Evolutionary conservation across 78 protist species (phyloP).

Genomic region (Cavenderia fasciculata): DNA sequence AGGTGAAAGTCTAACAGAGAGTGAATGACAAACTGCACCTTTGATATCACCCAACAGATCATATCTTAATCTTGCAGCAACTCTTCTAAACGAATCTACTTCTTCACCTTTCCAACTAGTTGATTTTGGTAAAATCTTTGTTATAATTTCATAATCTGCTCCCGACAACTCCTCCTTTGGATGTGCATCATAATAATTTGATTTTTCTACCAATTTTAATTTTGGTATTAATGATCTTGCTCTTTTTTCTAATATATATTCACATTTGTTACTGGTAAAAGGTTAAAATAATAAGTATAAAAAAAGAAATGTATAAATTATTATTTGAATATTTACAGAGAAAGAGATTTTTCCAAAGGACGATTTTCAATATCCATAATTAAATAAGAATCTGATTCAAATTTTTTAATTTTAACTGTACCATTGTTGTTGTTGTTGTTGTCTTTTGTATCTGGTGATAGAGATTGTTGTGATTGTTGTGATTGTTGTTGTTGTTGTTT

Average conservation of each 20-base stretch:
- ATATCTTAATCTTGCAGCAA: slow-evolving; percentile 43
- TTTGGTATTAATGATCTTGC: slow-evolving; percentile 49
- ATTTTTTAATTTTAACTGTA: neutral
- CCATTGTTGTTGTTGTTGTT: neutral
- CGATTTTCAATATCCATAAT: slow-evolving; percentile 26
- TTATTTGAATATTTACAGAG: neutral
- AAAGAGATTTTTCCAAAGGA: slow-evolving; percentile 36
- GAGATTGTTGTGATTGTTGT: too few species aligned
- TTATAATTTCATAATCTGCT: slow-evolving; percentile 4
- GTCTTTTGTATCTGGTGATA: neutral
- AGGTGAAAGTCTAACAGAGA: slow-evolving; percentile 22
- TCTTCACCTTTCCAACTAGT: slow-evolving; percentile 67
- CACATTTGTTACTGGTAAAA: slow-evolving; percentile 25
- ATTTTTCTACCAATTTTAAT: slow-evolving; percentile 46
- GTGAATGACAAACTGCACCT: slow-evolving; percentile 37
- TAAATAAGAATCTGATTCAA: slow-evolving; percentile 31
- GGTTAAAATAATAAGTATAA: neutral
- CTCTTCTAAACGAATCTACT: slow-evolving; percentile 52
- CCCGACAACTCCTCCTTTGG: slow-evolving; percentile 7
- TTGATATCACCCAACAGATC: slow-evolving; percentile 45
- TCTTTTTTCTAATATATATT: slow-evolving; percentile 26
- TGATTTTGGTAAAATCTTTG: slow-evolving; percentile 17
- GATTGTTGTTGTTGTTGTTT: too few species aligned
- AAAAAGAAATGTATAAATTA: neutral
- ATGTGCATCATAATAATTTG: slow-evolving; percentile 5